Evolutionary conservation across 768 basidiomycete genomes (phyloP).

Genomic region (Leucogyrophana mollusca): DNA sequence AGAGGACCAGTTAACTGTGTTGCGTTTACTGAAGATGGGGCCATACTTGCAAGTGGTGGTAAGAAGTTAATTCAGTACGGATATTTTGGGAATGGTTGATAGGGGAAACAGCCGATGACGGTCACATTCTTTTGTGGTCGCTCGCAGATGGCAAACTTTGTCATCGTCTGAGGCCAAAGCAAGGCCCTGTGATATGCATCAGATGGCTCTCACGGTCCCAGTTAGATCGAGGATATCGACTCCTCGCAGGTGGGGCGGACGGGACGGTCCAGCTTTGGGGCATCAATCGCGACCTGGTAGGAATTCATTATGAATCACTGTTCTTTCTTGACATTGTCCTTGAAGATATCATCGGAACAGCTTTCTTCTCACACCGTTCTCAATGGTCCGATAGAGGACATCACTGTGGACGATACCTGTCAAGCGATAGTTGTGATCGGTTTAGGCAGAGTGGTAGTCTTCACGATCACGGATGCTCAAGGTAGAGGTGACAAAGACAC

Average conservation of each 20-base stretch:
- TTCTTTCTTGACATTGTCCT: neutral
- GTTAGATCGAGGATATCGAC: neutral
- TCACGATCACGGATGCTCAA: neutral
- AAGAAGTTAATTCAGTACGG: neutral
- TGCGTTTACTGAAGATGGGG: conserved; percentile 1
- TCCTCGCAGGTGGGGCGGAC: neutral
- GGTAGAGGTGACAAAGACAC: neutral
- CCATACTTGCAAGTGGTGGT: neutral
- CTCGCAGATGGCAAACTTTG: neutral
- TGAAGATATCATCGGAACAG: neutral
- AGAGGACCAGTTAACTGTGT: conserved; percentile 2
- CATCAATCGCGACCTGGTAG: conserved; percentile 1
- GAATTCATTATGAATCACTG: neutral
- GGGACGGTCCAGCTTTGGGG: conserved; percentile 4
- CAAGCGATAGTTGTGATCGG: neutral
- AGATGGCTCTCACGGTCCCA: neutral
- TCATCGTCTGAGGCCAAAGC: neutral
- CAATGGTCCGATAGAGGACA: neutral
- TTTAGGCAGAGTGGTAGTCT: neutral
- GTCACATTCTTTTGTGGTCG: conserved; percentile 2
- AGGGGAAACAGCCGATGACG: neutral
- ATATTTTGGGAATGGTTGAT: neutral
- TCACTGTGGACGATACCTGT: neutral
- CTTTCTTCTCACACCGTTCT: neutral
- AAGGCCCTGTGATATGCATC: neutral